Base-by-base conservation (phyloP, 768 basidiomycete genomes). In the Sutorius australiensis region DNA sequence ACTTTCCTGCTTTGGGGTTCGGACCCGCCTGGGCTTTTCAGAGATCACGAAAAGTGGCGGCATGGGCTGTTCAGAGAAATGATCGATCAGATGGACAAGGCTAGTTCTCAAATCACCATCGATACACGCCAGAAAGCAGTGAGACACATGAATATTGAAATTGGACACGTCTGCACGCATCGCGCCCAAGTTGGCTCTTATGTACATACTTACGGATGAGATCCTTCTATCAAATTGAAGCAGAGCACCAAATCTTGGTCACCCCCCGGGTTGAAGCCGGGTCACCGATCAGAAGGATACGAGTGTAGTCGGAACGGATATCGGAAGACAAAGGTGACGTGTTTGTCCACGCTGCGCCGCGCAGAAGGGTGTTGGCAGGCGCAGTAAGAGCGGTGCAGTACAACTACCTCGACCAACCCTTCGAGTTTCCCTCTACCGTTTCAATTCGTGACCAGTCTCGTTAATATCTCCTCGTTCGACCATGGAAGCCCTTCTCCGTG, bases 401-500 rank as follows among this genome's bases (percentile, higher is more conserved):
- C 37, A 38, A 38, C 6, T 8, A 19, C 32, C 37, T 38, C 37
- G 37, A 38, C 37, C 3, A 38, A 38, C 37, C 17, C 17, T 10
- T 17, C 3, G 13, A 34, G 34, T 7, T 11, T 5, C 38, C 12
- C 12, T 11, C 16, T 11, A n/a, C 24, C 41, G 28, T 6, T 19
- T 16, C 27, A 10, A 9, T n/a, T 16, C 16, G 28, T 27, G 16
- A 42, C 41, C 3, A 42, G 27, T 30, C n/a, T 17, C n/a, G n/a
- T 11, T 4, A 3, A 6, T 36, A 37, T 31, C 9, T n/a, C 12
- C 13, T 46, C 19, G 17, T 11, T 54, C 54, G 46, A 44, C 57
- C 52, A 92, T 92, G 89, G 88, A 92, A 38, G 61, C 72, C 51
- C 63, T 85, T 44, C 44, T 88, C 58, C 86, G 85, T 59, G 80